A percentile compares a stretch with the other conserved stretches of the same genome.
phyloP scores from a whole-genome alignment of 805 yeast species.

The Wickerhamiella domercqiae region DNA sequence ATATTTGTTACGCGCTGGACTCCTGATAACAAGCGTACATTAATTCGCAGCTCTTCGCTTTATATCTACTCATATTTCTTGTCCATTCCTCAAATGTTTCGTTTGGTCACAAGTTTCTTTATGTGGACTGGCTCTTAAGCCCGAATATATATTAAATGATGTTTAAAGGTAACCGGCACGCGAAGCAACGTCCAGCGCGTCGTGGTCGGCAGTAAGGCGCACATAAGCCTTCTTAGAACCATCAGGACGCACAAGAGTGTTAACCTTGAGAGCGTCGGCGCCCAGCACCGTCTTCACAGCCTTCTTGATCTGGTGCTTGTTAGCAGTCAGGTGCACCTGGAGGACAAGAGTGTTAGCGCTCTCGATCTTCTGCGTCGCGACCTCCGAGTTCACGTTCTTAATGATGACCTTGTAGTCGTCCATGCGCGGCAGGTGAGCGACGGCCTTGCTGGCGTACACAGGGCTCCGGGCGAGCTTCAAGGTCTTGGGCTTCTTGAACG shows the following conservation, averaged over 20 bases:
- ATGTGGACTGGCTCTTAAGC: too few relatives aligned
- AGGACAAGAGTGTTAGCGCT: conserved; percentile 98
- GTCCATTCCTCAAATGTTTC: too few relatives aligned
- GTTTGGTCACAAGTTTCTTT: too few relatives aligned
- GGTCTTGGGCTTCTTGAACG: conserved; percentile 97
- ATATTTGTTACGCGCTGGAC: too few relatives aligned
- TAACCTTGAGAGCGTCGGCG: conserved; percentile 84
- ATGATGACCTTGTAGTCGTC: conserved; percentile 91
- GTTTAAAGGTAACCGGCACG: conserved; percentile 94
- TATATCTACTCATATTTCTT: too few relatives aligned
- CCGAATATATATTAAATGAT: too few relatives aligned
- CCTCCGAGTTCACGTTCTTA: conserved; percentile 93
- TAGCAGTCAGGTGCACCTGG: conserved; percentile 93
- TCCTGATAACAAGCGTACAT: too few relatives aligned
- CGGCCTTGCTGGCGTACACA: conserved; percentile 87
- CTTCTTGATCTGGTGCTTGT: conserved; percentile 96
- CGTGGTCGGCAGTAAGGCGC: conserved; percentile 97
- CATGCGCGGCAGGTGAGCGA: conserved; percentile 93
- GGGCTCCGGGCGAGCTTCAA: conserved; percentile 87
- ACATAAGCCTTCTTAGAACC: conserved; percentile 99
- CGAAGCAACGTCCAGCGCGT: conserved; percentile 99
- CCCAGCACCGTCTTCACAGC: conserved; percentile 98
- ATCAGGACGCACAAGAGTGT: conserved; percentile 97
- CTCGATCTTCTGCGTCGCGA: conserved; percentile 99
- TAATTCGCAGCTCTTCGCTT: too few relatives aligned